Evolutionary conservation across 148 eudicot species (phyloP), one percentile per base, ranked within the genome.

Genomic region (Diospyros kaki): DNA sequence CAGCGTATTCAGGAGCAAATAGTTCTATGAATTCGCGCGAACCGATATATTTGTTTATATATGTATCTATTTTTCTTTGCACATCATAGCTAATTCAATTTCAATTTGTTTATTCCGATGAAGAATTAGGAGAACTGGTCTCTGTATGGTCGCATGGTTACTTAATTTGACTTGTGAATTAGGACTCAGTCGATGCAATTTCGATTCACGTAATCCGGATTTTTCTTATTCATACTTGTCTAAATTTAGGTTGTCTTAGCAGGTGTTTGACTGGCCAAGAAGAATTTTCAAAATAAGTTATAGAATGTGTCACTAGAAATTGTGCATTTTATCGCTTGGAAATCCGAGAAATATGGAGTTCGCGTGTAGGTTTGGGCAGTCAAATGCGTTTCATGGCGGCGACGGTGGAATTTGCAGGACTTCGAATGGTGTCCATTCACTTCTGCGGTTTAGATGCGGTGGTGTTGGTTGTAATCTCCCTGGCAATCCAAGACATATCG

Each of bases 341-440:
- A 62, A 45, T n/a, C 15, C 18, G 4, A 18, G 72, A 63, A 76
- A 39, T 66, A 88, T 93, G 98, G 94, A 93, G 11, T 66, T 81
- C 60, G 81, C 86, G 14, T 88, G 82, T 84, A 78, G 89, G 85
- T 81, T 93, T 56, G 82, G 76, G 77, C 93, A 81, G 75, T 83
- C 91, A 13, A 82, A 69, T 82, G 73, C 84, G 70, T 65, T 82
- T 46, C 64, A 73, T 75, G 87, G 87, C 67, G 66, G 76, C 71
- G 84, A 88, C 66, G 76, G 74, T 41, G 72, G 80, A 66, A 62
- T 88, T 61, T 75, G 64, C 77, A 74, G 83, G 50, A 71, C 71
- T 65, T 78, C 71, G 41, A 88, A 78, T 50, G 44, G 69, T 76
- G 46, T 83, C 51, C 75, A 74, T 68, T 73, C 78, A 13, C 73